These are phyloP conservation scores for Eucalyptus tenuipes DNA, from an alignment of 345 rosid species.

Conservation along the genomic window DNA sequence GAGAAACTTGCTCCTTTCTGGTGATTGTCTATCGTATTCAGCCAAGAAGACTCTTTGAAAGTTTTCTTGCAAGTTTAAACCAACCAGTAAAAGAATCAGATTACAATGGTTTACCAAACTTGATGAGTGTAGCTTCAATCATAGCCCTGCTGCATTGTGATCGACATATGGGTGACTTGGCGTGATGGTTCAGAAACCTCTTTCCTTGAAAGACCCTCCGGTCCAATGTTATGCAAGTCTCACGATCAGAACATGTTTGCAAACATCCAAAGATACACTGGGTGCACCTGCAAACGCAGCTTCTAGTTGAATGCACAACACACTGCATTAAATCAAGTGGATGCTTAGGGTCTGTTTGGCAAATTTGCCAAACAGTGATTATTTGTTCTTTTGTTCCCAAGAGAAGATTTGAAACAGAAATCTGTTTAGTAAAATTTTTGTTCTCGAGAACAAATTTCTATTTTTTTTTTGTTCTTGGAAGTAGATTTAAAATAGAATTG, in stretches of 20 bases:
- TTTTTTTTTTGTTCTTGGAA: accelerated
- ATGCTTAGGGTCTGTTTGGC: background rate
- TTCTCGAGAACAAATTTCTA: accelerated
- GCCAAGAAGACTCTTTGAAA: background rate
- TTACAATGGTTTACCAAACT: background rate
- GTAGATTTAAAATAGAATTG: accelerated
- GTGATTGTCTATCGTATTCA: background rate
- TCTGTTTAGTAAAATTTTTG: accelerated
- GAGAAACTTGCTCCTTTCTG: background rate
- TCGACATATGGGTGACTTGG: background rate
- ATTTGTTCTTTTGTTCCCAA: accelerated
- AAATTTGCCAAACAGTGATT: no score
- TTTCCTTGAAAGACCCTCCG: background rate
- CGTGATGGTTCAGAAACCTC: background rate
- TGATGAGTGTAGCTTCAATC: background rate
- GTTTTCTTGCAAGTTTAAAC: background rate
- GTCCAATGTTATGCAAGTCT: background rate
- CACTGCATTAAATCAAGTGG: background rate
- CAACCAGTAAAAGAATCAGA: background rate
- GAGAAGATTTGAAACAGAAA: no score
- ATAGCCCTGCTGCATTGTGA: background rate
- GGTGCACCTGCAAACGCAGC: background rate
- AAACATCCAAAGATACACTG: background rate
- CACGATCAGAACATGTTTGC: background rate
- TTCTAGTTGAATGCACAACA: background rate